Evolutionary conservation across 192 early-diverging fungal species (phyloP).

Genomic region (Rhizophagus sp.): DNA sequence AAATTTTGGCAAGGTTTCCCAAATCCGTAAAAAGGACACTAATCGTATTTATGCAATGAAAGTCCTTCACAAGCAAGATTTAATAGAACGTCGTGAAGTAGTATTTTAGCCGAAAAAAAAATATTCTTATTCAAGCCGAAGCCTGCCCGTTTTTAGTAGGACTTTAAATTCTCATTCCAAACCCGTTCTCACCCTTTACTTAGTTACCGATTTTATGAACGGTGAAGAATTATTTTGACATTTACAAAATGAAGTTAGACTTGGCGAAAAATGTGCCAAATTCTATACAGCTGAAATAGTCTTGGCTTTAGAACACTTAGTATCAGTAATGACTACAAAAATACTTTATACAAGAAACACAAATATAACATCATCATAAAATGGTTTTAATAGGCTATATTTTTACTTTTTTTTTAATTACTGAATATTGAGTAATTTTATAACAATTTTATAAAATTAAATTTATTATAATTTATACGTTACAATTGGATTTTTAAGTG

Average conservation of each 20-base stretch:
- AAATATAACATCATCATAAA: slow-evolving; percentile 62
- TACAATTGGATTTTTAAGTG: too few species aligned
- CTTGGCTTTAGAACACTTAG: slow-evolving; percentile 68
- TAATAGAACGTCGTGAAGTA: slow-evolving; percentile 74
- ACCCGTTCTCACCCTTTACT: slow-evolving; percentile 71
- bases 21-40: slow-evolving; percentile 79
- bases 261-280: slow-evolving; percentile 62
- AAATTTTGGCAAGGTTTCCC: slow-evolving; percentile 79
- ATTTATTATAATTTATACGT: too few species aligned
- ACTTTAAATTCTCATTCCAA: slow-evolving; percentile 81
- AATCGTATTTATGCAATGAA: slow-evolving; percentile 86
- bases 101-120: slow-evolving; percentile 75
- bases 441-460: too few species aligned
- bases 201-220: slow-evolving; percentile 79
- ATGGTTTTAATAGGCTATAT: too few species aligned
- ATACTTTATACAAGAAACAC: too few species aligned
- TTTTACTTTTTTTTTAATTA: too few species aligned
- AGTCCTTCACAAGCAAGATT: slow-evolving; percentile 71
- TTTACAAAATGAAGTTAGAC: slow-evolving; percentile 64
- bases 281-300: slow-evolving; percentile 73
- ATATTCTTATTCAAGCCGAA: too few species aligned
- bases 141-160: too few species aligned
- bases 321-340: too few species aligned
- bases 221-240: slow-evolving; percentile 83
- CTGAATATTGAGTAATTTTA: too few species aligned